Base-by-base conservation (phyloP, 768 basidiomycete genomes). In the Amyloporia xantha region DNA sequence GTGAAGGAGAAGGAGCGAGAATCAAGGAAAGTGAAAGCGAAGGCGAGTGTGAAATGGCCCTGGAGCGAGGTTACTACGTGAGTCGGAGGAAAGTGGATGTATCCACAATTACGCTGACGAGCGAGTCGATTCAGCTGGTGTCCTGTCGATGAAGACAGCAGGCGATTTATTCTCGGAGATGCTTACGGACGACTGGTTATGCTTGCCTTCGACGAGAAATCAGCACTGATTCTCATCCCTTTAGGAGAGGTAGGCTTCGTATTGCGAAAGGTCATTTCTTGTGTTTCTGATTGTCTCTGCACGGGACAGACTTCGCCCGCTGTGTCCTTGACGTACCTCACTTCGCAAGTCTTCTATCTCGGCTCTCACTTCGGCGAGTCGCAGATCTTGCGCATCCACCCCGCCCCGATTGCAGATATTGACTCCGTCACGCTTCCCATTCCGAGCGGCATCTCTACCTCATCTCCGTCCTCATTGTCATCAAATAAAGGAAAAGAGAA, bases 291-390 rank as follows among this genome's bases (percentile, higher is more conserved):
- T 42, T 13, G 25, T 25, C 20, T 20, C n/a, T 2, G 15, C 3
- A 36, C 37, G 49, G 2, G 17, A 19, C 46, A 91, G 88, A 76
- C 77, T 25, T 87, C 91, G 1, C 73, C 89, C 9, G 70, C 90
- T 0, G 86, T 74, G 9, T 75, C 81, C 10, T 59, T 95, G 51
- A 80, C 85, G 1, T 84, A 91, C 56, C 72, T 96, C 11, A 72
- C 80, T 4, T 74, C 78, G 41, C 82, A 88, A 62, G 66, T 77
- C 7, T 53, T 92, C 6, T 95, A 83, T 59, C 69, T 92, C 19
- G 88, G 91, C 15, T 93, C 91, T 5, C 86, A 91, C 55, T 70
- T 77, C 13, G 90, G 89, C 15, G 82, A 93, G 61, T 86, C 90
- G 1, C 87, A 91, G 54, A 66, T 94, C 9, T 57, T 93, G 2